Percentiles rank a stretch among this genome's conserved stretches.
Evolutionary conservation across 805 yeast genomes (phyloP).

Genomic region (Kuraishia cidri): DNA sequence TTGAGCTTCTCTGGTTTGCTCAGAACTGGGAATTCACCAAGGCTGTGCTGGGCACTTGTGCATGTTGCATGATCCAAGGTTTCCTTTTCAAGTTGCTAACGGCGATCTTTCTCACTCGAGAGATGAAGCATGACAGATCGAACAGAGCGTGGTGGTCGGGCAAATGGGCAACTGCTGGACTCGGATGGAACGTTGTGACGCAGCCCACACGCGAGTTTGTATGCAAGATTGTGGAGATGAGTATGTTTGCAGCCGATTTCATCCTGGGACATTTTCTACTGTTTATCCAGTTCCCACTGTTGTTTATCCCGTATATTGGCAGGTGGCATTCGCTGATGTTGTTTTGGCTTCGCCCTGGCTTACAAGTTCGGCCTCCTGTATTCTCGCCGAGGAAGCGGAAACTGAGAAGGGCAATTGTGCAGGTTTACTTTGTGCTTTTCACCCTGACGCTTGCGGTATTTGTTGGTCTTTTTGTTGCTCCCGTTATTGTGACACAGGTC

Average conservation of each 20-base stretch:
- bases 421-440: conserved; percentile 25
- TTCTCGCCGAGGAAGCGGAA: conserved; percentile 32
- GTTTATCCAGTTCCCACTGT: conserved; percentile 49
- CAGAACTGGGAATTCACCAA: conserved; percentile 60
- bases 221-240: conserved; percentile 57
- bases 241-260: conserved; percentile 61
- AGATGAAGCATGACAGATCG: conserved; percentile 47
- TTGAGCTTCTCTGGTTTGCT: conserved; percentile 56
- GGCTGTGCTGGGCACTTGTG: conserved; percentile 53
- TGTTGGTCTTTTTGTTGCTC: conserved; percentile 26
- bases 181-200: conserved; percentile 51
- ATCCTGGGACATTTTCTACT: conserved; percentile 49
- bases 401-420: conserved; percentile 23
- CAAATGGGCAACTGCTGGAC: conserved; percentile 52
- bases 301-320: conserved; percentile 56
- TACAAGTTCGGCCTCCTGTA: conserved; percentile 37
- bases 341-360: conserved; percentile 57
- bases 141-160: conserved; percentile 80
- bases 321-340: conserved; percentile 58
- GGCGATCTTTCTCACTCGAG: conserved; percentile 47
- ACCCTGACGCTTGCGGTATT: conserved; percentile 18
- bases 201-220: conserved; percentile 59
- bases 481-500: conserved; percentile 23
- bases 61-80: conserved; percentile 46
- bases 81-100: conserved; percentile 45